phyloP scores from a whole-genome alignment of 1,139 yeast species.

The Zygosaccharomyces pseudobailii region DNA sequence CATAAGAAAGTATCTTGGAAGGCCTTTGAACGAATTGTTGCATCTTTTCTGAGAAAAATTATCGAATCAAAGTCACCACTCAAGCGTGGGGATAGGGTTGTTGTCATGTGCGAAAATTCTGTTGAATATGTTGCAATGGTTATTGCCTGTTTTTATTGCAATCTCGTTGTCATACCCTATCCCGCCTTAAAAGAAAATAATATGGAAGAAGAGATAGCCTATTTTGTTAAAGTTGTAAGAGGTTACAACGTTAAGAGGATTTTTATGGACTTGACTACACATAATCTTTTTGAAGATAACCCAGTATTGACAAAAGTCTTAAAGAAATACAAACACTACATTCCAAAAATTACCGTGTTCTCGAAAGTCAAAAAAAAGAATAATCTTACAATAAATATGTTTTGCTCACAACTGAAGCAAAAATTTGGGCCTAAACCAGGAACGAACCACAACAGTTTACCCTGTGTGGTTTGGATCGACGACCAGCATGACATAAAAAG shows the following conservation, averaged over 20 bases:
- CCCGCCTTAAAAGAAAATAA: conserved; percentile 68
- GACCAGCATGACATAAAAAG: conserved; percentile 21
- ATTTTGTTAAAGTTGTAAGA: conserved; percentile 58
- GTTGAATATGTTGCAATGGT: conserved; percentile 83
- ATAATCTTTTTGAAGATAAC: conserved; percentile 60
- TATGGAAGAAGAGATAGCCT: conserved; percentile 70
- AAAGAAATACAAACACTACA: conserved; percentile 39
- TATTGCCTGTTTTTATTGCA: conserved; percentile 81
- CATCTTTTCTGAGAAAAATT: conserved; percentile 49
- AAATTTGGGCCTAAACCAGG: conserved; percentile 21
- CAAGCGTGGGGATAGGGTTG: conserved; percentile 64
- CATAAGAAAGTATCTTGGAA: conserved; percentile 74
- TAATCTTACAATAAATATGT: conserved; percentile 18
- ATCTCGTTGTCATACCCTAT: conserved; percentile 76
- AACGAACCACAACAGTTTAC: conserved; percentile 18
- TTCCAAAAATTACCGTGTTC: conserved; percentile 32
- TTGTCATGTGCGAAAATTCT: conserved; percentile 79
- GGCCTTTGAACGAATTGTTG: conserved; percentile 71
- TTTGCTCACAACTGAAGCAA: conserved; percentile 18
- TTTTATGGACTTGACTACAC: conserved; percentile 75
- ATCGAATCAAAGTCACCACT: conserved; percentile 48
- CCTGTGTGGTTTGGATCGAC: conserved; percentile 37
- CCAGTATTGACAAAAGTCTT: conserved; percentile 35
- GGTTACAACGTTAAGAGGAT: conserved; percentile 71
- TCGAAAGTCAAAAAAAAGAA: conserved; percentile 30